A percentile compares a stretch with the other conserved stretches of the same genome.
Evolutionary conservation across 805 yeast species (phyloP).

Genomic region (Debaryomyces tyrocola): DNA sequence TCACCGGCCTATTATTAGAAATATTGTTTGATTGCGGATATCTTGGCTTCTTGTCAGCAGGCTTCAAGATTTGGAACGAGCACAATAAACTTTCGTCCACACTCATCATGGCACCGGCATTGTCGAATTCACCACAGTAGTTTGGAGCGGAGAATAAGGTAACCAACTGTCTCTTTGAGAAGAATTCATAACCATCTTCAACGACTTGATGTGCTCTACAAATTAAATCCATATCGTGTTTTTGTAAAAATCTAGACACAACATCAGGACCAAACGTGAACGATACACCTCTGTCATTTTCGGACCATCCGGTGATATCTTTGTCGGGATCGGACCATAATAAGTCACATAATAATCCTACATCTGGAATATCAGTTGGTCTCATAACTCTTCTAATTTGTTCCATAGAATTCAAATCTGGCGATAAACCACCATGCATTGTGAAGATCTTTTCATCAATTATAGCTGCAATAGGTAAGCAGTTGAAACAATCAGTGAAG

Average conservation of each 20-base stretch:
- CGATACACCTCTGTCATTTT: constrained; percentile 98
- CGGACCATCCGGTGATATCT: constrained; percentile 98
- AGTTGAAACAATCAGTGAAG: constrained; percentile 96
- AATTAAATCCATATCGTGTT: constrained; percentile 96
- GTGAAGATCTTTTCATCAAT: constrained; percentile 97
- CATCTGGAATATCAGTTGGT: constrained; percentile 98
- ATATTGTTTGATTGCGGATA: constrained; percentile 42
- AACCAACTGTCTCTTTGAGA: constrained; percentile 92
- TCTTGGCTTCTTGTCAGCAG: constrained; percentile 93
- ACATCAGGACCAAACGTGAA: constrained; percentile 99
- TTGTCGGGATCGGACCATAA: constrained; percentile 99
- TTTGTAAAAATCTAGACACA: constrained; percentile 91
- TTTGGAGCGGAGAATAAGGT: constrained; percentile 96
- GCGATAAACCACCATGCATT: constrained; percentile 98
- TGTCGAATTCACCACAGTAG: constrained; percentile 98
- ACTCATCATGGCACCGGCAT: constrained; percentile 99
- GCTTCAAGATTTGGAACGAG: constrained; percentile 94
- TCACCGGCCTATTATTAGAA: constrained; percentile 49
- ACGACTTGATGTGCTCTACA: constrained; percentile 99
- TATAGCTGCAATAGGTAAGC: constrained; percentile 97
- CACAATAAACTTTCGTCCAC: constrained; percentile 95
- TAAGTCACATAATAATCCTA: constrained; percentile 92
- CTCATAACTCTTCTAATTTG: constrained; percentile 98
- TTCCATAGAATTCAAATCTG: constrained; percentile 97
- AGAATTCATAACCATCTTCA: constrained; percentile 98